phyloP scores from a whole-genome alignment of 208 protist genomes.

The Sergeia podlipaevii region DNA sequence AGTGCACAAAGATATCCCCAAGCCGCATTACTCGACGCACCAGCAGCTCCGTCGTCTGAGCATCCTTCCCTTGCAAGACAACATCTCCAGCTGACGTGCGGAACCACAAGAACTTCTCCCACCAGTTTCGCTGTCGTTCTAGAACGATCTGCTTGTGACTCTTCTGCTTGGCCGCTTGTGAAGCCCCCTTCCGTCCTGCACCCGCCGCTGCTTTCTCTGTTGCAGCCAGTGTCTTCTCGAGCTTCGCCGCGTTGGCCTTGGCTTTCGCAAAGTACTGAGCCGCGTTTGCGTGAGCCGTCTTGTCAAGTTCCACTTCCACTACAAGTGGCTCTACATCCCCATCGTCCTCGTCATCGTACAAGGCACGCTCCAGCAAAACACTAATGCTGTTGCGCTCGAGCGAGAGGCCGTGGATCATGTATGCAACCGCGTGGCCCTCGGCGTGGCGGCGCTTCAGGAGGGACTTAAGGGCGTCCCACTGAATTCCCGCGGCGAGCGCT shows the following conservation, averaged over 20 bases:
- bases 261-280: slow-evolving; percentile 83
- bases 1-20: slow-evolving; percentile 96
- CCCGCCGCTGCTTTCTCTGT: slow-evolving; percentile 83
- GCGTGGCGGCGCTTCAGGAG: slow-evolving; percentile 83
- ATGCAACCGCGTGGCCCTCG: slow-evolving; percentile 90
- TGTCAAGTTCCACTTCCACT: slow-evolving; percentile 92
- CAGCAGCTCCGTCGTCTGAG: slow-evolving; percentile 95
- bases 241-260: slow-evolving; percentile 86
- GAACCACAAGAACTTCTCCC: slow-evolving; percentile 99
- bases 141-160: slow-evolving; percentile 78
- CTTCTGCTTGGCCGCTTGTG: slow-evolving; percentile 49
- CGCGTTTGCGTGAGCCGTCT: slow-evolving; percentile 95
- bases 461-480: slow-evolving; percentile 77
- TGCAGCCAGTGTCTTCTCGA: slow-evolving; percentile 76
- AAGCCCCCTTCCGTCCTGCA: slow-evolving; percentile 65
- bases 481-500: slow-evolving; percentile 69
- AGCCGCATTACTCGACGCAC: slow-evolving; percentile 67
- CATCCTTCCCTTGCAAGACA: slow-evolving; percentile 93
- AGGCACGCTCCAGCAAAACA: slow-evolving; percentile 63
- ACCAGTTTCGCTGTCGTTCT: slow-evolving; percentile 93
- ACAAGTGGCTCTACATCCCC: slow-evolving; percentile 40
- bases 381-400: slow-evolving; percentile 87
- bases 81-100: slow-evolving; percentile 95
- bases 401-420: slow-evolving; percentile 90
- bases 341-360: slow-evolving; percentile 62